Conservation (phyloP, 1,284 basidiomycete species). For the Cystobasidiaceae sp. region DNA sequence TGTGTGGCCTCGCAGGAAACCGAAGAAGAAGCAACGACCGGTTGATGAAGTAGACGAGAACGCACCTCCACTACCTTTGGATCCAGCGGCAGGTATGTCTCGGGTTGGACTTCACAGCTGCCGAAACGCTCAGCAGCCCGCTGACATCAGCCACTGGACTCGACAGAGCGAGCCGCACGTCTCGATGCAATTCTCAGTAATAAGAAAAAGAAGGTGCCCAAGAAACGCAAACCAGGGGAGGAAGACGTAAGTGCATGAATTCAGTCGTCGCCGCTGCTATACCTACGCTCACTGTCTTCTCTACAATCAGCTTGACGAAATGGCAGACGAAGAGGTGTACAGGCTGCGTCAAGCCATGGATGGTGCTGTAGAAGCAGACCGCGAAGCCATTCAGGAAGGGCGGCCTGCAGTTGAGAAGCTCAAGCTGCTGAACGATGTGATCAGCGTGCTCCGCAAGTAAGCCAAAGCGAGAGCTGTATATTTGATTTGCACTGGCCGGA, state of each 20-base stretch:
- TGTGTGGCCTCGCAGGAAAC: background rate
- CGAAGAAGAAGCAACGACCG: slow-evolving; percentile 5
- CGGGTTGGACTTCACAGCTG: background rate
- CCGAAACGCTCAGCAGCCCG: background rate
- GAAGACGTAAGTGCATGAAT: slow-evolving; percentile 5
- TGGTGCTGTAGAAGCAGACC: slow-evolving; percentile 76
- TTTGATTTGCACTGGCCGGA: background rate
- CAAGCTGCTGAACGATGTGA: slow-evolving; percentile 75
- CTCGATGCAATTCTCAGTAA: slow-evolving; percentile 24
- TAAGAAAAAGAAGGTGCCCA: slow-evolving; percentile 29
- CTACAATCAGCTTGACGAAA: slow-evolving; percentile 59
- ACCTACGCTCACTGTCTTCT: background rate
- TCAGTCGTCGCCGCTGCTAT: background rate
- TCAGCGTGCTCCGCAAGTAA: slow-evolving; percentile 90
- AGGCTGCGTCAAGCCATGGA: slow-evolving; percentile 80
- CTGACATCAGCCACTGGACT: background rate
- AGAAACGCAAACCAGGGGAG: slow-evolving; percentile 29
- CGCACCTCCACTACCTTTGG: slow-evolving; percentile 17
- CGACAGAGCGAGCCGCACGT: slow-evolving; percentile 24
- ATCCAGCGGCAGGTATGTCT: slow-evolving; percentile 22
- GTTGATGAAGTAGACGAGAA: slow-evolving; percentile 8
- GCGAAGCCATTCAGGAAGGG: slow-evolving; percentile 71
- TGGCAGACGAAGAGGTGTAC: slow-evolving; percentile 87
- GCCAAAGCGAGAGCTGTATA: slow-evolving; percentile 44
- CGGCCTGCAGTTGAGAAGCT: slow-evolving; percentile 84